Conservation (phyloP, 768 basidiomycete species). For the Hydnomerulius pinastri region DNA sequence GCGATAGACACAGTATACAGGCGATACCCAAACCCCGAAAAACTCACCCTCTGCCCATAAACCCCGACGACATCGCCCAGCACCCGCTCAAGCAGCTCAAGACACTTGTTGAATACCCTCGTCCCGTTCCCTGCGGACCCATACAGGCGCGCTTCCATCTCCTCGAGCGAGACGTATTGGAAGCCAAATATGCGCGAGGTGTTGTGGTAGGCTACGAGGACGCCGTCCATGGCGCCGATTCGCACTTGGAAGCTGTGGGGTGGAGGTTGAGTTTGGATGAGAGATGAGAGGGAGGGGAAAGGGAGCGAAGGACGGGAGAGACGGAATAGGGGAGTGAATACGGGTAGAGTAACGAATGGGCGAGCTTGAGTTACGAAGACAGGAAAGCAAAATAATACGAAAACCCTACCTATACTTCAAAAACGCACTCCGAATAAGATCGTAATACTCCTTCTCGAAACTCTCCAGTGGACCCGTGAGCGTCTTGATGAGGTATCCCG, state of each 20-base stretch:
- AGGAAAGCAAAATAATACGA: too few species aligned
- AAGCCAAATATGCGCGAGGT: conserved; percentile 88
- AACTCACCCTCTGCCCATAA: conserved; percentile 67
- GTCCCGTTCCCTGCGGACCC: conserved; percentile 59
- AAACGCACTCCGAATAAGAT: conserved; percentile 91
- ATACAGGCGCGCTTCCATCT: conserved; percentile 85
- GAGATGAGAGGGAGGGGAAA: not conserved
- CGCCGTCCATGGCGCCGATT: conserved; percentile 97
- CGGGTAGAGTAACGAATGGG: too few species aligned
- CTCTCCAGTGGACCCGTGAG: conserved; percentile 68
- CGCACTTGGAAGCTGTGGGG: conserved; percentile 84
- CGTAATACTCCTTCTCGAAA: conserved; percentile 94
- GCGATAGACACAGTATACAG: not conserved
- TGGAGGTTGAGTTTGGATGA: not conserved
- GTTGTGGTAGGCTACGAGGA: conserved; percentile 87
- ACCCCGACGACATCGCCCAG: conserved; percentile 54
- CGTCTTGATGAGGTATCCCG: conserved; percentile 71
- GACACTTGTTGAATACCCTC: conserved; percentile 73
- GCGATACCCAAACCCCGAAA: not conserved
- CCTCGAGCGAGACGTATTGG: conserved; percentile 84
- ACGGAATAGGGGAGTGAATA: too few species aligned
- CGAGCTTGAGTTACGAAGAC: too few species aligned
- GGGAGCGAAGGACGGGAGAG: not conserved
- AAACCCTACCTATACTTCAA: conserved; percentile 79
- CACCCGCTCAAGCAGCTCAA: conserved; percentile 69